Conservation (phyloP, 805 yeast genomes). For the Barnettozyma pratensis region DNA sequence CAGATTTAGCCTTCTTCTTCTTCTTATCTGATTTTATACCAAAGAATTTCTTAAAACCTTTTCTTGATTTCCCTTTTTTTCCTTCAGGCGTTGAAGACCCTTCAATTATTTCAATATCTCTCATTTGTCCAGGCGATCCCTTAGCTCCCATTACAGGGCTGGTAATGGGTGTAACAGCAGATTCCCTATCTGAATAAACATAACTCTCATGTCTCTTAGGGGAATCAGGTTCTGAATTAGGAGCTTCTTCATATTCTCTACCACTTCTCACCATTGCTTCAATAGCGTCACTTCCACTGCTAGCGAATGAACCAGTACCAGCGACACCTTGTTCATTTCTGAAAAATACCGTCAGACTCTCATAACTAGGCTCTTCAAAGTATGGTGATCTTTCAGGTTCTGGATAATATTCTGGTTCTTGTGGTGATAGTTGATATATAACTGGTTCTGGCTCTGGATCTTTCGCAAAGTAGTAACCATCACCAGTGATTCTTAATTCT, state of each 20-base stretch:
- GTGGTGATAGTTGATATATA: not conserved
- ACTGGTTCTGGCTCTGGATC: not conserved
- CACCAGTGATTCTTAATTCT: constrained; percentile 22
- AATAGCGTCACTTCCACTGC: not conserved
- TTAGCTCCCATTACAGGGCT: not conserved
- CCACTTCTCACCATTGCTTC: not conserved
- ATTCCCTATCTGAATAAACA: not conserved
- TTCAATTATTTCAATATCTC: not conserved
- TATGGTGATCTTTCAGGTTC: not conserved
- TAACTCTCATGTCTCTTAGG: not conserved
- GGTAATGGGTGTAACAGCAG: not conserved
- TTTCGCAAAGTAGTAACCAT: constrained; percentile 18
- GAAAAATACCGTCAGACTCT: not conserved
- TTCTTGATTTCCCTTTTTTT: not conserved
- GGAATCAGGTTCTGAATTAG: not conserved
- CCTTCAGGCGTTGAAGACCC: not conserved
- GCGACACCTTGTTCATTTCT: not conserved
- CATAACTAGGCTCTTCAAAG: not conserved
- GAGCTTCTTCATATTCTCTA: not conserved
- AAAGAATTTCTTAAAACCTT: not conserved
- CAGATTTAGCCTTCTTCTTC: not conserved
- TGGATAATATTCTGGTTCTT: not conserved
- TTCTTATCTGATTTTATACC: no score
- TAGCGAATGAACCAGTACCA: not conserved
- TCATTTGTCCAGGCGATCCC: not conserved